Conservation (phyloP, 2,329 filamentous ascomycete genomes). For the Xylariaceae sp. region DNA sequence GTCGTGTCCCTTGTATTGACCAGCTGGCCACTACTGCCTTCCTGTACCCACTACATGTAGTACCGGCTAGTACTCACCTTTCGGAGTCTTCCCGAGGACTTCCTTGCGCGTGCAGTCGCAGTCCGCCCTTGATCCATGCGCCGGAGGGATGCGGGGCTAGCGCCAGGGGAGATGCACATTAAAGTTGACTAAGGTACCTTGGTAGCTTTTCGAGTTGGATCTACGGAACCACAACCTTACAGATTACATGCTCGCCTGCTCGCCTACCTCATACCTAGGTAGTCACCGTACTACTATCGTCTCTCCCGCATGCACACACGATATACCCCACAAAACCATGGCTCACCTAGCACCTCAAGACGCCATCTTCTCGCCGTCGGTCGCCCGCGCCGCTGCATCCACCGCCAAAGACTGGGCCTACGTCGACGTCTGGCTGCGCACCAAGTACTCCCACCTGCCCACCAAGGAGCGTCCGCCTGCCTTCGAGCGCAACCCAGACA, state of each 20-base stretch:
- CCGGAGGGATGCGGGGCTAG: no score
- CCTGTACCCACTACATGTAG: no score
- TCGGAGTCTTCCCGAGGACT: no score
- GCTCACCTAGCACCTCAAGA: slow-evolving; percentile 28
- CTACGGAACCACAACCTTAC: no score
- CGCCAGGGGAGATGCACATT: no score
- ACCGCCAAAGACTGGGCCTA: slow-evolving; percentile 89
- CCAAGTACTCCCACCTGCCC: slow-evolving; percentile 47
- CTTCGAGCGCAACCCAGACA: slow-evolving; percentile 87
- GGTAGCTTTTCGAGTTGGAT: no score
- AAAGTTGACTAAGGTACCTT: no score
- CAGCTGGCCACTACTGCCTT: slow-evolving; percentile 27
- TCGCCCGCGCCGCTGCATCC: slow-evolving; percentile 72
- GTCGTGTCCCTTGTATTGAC: slow-evolving; percentile 21
- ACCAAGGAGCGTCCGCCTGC: slow-evolving; percentile 61
- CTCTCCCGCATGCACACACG: neutral
- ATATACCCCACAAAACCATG: slow-evolving; percentile 24
- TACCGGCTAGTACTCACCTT: neutral
- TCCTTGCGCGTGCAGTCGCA: no score
- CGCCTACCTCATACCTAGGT: no score
- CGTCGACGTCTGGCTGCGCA: slow-evolving; percentile 77
- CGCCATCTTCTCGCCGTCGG: slow-evolving; percentile 66
- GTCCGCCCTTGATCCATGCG: no score
- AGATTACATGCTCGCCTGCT: no score
- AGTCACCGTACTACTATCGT: no score